Evolutionary conservation across 352 stramenopile species (phyloP), one percentile per base, ranked within the genome.

Genomic region (Stramenopiles sp.): DNA sequence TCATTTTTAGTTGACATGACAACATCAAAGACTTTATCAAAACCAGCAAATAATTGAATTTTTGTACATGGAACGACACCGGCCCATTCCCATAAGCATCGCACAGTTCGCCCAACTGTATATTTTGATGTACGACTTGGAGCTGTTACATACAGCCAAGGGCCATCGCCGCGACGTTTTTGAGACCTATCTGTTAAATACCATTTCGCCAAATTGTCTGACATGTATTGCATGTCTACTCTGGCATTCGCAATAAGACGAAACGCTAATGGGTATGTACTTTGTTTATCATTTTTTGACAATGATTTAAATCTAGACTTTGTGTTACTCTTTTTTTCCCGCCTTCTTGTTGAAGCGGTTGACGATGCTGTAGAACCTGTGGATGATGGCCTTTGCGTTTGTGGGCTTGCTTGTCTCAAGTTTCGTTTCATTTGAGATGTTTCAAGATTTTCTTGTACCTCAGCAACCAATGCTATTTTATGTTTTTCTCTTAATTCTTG

Each of bases 1-100:
- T 69, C 53, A 27, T 69, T 69, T 69, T 69, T 69, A 20, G 53
- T 69, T 23, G 53, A 69, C 53, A 69, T 69, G 53, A 69, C 53
- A 69, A 69, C 53, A 27, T 69, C 53, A 27, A 23, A 27, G 27
- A 69, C 53, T 27, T 69, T 69, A 27, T 69, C 27, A 69, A 69
- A 69, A 27, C 20, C 53, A 23, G 27, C 20, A 69, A 69, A 69
- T 69, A 69, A 69, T 27, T 69, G 53, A 23, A 69, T 69, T 69
- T 69, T 69, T 69, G 53, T 27, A 69, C 53, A 69, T 27, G 20
- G 20, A 69, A 69, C 27, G 53, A 69, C 27, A 23, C 53, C 53
- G 20, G 53, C 53, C 53, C 53, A 69, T 69, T 69, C 53, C 53
- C 53, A 69, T 20, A 69, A 20, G 27, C 53, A 69, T 27, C 53